Evolutionary conservation across 495 filamentous ascomycete genomes (phyloP).

Genomic region (Pseudomonodictys pantanalensis): DNA sequence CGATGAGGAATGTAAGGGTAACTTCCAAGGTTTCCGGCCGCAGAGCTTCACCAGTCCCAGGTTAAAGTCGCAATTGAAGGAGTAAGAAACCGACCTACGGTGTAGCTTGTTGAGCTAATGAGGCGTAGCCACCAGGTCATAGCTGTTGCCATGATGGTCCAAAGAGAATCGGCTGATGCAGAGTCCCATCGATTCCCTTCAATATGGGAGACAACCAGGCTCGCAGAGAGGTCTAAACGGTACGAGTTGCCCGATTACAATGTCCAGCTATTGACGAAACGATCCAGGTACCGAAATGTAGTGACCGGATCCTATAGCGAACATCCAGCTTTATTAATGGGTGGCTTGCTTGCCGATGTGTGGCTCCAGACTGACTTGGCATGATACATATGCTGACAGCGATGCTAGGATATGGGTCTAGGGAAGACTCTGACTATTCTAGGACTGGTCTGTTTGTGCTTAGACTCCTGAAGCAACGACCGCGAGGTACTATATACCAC

Average conservation of each 20-base stretch:
- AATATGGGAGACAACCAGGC: neutral
- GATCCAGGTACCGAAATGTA: neutral
- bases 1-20: no score
- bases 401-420: conserved; percentile 39
- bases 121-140: neutral
- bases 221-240: neutral
- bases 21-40: no score
- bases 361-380: neutral
- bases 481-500: neutral
- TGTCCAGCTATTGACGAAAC: neutral
- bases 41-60: neutral
- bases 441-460: conserved; percentile 28
- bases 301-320: neutral
- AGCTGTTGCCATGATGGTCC: neutral
- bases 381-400: neutral
- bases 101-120: neutral
- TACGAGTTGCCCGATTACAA: neutral
- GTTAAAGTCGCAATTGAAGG: neutral
- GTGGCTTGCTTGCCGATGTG: neutral
- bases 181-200: neutral
- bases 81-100: neutral
- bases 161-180: neutral
- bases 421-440: conserved; percentile 37
- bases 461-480: conserved; percentile 21
- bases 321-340: neutral